These are phyloP conservation scores for Podosphaera aphanis DNA, from an alignment of 2,329 filamentous ascomycete genomes.

Conservation along the genomic window DNA sequence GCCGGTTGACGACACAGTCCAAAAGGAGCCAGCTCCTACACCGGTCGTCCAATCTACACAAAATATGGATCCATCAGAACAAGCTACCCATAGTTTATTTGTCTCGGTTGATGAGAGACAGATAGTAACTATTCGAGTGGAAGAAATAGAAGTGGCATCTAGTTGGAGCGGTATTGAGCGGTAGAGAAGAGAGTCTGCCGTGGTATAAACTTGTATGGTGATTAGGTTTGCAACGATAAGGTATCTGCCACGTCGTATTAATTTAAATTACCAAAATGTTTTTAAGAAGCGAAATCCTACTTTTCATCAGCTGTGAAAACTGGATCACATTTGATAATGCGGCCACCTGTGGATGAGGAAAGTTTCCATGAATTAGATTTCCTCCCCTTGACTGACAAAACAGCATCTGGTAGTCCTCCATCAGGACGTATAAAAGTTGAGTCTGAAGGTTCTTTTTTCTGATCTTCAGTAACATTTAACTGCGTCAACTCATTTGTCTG, in stretches of 20 bases:
- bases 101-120: slow-evolving; percentile 21
- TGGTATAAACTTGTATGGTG: slow-evolving; percentile 59
- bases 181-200: slow-evolving; percentile 56
- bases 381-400: too few relatives aligned
- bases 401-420: too few relatives aligned
- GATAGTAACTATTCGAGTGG: slow-evolving; percentile 17
- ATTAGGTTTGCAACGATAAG: slow-evolving; percentile 53
- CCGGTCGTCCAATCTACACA: slow-evolving; percentile 33
- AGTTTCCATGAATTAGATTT: slow-evolving; percentile 26
- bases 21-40: slow-evolving; percentile 19
- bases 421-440: too few relatives aligned
- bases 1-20: slow-evolving; percentile 17
- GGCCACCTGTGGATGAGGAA: slow-evolving; percentile 39
- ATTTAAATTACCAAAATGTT: slow-evolving; percentile 10
- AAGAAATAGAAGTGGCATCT: slow-evolving; percentile 9
- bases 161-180: slow-evolving; percentile 38
- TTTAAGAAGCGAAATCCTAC: slow-evolving; percentile 18
- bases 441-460: too few relatives aligned
- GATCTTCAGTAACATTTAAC: too few relatives aligned
- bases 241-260: slow-evolving; percentile 21
- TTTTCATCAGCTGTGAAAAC: slow-evolving; percentile 37
- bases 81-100: slow-evolving; percentile 34
- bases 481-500: too few relatives aligned
- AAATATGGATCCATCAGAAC: slow-evolving; percentile 32
- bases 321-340: slow-evolving; percentile 40